Percentiles rank a stretch among this genome's conserved stretches.
These are phyloP conservation scores for Candida multigemmis DNA, from an alignment of 805 yeast species.

Conservation along the genomic window DNA sequence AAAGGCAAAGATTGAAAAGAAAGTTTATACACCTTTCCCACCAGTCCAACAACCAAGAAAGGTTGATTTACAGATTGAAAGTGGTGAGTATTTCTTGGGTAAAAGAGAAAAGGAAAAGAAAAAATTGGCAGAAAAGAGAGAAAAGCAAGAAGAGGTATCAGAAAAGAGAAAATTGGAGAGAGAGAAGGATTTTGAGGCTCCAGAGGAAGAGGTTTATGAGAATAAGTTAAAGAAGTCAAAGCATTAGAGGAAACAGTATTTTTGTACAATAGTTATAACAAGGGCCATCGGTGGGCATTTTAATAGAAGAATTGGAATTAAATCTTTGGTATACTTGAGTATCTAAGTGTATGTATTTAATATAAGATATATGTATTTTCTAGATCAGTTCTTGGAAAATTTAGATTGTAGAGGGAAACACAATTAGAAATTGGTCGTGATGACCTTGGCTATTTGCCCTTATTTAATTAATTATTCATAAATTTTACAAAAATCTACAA, in stretches of 20 bases:
- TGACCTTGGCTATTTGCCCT: too few species aligned
- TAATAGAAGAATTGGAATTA: too few species aligned
- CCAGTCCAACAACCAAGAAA: constrained; percentile 95
- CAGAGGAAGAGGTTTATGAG: constrained; percentile 60
- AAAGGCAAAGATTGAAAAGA: constrained; percentile 55
- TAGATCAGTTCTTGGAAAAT: too few species aligned
- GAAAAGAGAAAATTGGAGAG: constrained; percentile 60
- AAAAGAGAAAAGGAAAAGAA: constrained; percentile 71
- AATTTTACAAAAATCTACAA: too few species aligned
- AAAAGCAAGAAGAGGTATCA: constrained; percentile 65
- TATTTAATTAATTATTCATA: too few species aligned
- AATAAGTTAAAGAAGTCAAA: constrained; percentile 21
- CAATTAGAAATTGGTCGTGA: too few species aligned
- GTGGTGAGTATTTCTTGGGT: constrained; percentile 95
- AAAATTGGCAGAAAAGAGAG: constrained; percentile 67
- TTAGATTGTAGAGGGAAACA: too few species aligned
- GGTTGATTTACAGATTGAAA: constrained; percentile 92
- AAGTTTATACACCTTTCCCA: constrained; percentile 97
- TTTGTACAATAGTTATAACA: constrained; percentile 8
- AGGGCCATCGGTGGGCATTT: too few species aligned
- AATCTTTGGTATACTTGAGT: too few species aligned
- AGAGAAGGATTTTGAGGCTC: constrained; percentile 75
- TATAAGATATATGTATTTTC: too few species aligned
- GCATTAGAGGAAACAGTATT: constrained; percentile 13
- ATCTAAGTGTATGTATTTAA: too few species aligned